phyloP scores from a whole-genome alignment of 1,284 basidiomycete genomes.

The Ceratobasidium sp. region DNA sequence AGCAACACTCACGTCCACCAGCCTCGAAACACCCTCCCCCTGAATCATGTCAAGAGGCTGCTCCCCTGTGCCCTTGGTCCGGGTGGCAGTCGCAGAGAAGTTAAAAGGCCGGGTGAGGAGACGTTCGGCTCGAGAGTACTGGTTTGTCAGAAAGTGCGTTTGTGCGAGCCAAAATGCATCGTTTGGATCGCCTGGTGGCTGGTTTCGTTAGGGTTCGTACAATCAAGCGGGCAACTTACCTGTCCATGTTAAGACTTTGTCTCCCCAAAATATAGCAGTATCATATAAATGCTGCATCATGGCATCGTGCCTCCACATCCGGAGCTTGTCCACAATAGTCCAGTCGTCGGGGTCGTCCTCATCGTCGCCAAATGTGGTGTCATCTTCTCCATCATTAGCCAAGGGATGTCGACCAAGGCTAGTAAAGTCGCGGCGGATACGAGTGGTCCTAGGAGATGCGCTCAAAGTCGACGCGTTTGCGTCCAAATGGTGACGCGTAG shows the following conservation, averaged over 20 bases:
- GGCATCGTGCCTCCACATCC: conserved; percentile 95
- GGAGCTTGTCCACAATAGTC: conserved; percentile 89
- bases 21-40: conserved; percentile 53
- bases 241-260: conserved; percentile 93
- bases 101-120: conserved; percentile 82
- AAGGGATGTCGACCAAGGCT: conserved; percentile 24
- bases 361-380: conserved; percentile 55
- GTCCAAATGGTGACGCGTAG: conserved; percentile 32
- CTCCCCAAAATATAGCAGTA: conserved; percentile 97
- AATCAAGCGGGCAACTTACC: conserved; percentile 62
- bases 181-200: conserved; percentile 76
- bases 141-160: conserved; percentile 92
- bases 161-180: conserved; percentile 99
- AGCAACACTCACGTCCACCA: conserved; percentile 89
- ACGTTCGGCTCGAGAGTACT: conserved; percentile 91
- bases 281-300: conserved; percentile 97
- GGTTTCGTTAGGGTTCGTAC: conserved; percentile 10
- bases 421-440: conserved; percentile 30
- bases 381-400: conserved; percentile 53
- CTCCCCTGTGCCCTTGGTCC: conserved; percentile 64
- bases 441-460: conserved; percentile 23
- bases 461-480: conserved; percentile 34
- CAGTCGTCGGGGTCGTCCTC: conserved; percentile 66
- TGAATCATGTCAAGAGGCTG: conserved; percentile 48
- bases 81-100: conserved; percentile 55